Evolutionary conservation across 768 basidiomycete species (phyloP), one percentile per base, ranked within the genome.

Genomic region (Suillus placidus): DNA sequence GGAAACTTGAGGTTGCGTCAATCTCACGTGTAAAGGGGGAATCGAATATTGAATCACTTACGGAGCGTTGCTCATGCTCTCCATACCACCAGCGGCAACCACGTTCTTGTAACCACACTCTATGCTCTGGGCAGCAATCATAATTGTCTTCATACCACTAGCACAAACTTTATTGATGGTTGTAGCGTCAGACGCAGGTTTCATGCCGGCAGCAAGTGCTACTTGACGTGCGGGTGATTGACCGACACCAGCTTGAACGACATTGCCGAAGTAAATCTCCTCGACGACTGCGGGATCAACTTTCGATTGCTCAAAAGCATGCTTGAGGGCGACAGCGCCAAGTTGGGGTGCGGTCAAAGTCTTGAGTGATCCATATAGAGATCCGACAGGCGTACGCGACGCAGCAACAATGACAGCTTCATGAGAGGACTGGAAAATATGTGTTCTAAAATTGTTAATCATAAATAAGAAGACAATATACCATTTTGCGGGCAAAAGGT

Each of bases 161-260:
- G 97, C 97, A 78, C 97, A 99, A 77, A 99, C 97, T 82, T 99
- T 99, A 88, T 99, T 99, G 82, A 99, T 89, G 58, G 97, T 99
- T 43, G 97, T 99, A 26, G 97, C 96, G 80, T 99, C 97, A 34
- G 97, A 96, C 64, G 84, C 84, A 12, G 89, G 77, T 68, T 85
- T 88, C 74, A 97, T 82, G 68, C 97, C 97, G n/a, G 95, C 86
- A 63, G 81, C 85, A 65, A 99, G 88, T n/a, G 90, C 95, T 63
- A 96, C 97, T 79, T 99, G 97, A 69, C 97, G 88, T 61, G 97
- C 97, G n/a, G 97, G 97, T 13, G 92, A 92, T 81, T 99, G 97
- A 52, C 97, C 97, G 61, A 96, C 93, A 71, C 95, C 95, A 3
- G 95, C 97, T 80, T 98, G 97, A 64, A 99, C 88, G 73, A 99